Percentiles rank a stretch among this genome's conserved stretches.
phyloP scores from a whole-genome alignment of 257 asterid species.

The Solanum chiquidenum region DNA sequence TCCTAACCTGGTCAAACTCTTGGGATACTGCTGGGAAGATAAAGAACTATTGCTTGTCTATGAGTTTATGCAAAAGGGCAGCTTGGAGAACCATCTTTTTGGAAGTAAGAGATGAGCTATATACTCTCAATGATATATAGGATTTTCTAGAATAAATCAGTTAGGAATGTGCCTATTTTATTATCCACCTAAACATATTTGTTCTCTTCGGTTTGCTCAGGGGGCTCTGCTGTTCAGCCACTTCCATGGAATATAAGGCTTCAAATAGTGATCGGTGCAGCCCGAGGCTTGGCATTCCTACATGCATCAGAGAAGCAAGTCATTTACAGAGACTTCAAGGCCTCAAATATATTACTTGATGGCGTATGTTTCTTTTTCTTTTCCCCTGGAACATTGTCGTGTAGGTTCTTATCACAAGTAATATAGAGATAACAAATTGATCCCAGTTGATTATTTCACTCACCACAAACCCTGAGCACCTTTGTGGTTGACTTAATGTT shows the following conservation, averaged over 20 bases:
- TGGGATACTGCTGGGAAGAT: constrained; percentile 84
- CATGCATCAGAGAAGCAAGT: constrained; percentile 49
- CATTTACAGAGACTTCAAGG: constrained; percentile 73
- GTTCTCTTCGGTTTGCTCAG: constrained; percentile 18
- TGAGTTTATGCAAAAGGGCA: constrained; percentile 89
- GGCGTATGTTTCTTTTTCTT: constrained; percentile 31
- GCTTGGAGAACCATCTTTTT: constrained; percentile 92
- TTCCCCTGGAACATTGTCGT: not conserved
- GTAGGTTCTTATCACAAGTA: not conserved
- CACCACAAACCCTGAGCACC: not conserved
- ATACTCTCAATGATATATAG: not conserved
- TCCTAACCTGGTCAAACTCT: constrained; percentile 69
- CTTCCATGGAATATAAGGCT: constrained; percentile 69
- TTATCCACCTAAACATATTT: not conserved
- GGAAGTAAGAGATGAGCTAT: constrained; percentile 48
- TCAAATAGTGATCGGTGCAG: constrained; percentile 55
- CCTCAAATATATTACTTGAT: constrained; percentile 72
- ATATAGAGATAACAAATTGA: not conserved
- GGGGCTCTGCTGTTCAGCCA: constrained; percentile 66
- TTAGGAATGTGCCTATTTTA: not conserved
- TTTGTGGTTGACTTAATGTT: not conserved
- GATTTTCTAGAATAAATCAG: not conserved
- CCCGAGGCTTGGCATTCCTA: constrained; percentile 61
- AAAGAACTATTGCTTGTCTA: constrained; percentile 72
- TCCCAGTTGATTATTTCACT: not conserved